A percentile compares a stretch with the other conserved stretches of the same genome.
phyloP scores from a whole-genome alignment of 257 asterid genomes.

The Asclepias syriaca region DNA sequence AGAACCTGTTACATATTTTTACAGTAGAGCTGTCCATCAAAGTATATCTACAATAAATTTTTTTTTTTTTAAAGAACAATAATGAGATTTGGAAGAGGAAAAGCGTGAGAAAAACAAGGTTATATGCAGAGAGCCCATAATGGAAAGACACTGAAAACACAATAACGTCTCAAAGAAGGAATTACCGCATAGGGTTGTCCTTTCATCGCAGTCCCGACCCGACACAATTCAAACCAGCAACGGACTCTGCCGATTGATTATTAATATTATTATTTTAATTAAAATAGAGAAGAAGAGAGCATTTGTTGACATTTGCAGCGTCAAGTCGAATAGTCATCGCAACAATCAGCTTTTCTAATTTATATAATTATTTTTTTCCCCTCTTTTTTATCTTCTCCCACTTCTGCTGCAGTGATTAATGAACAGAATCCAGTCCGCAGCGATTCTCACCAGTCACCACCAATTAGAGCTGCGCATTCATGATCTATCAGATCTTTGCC shows the following conservation, averaged over 20 bases:
- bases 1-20: no score
- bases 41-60: no score
- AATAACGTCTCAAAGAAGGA: slow-evolving; percentile 16
- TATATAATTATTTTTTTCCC: no score
- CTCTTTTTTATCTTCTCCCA: no score
- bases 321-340: slow-evolving; percentile 8
- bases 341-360: neutral
- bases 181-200: slow-evolving; percentile 25
- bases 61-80: no score
- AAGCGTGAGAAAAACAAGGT: neutral
- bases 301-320: neutral
- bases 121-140: neutral
- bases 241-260: no score
- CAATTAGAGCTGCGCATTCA: neutral
- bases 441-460: neutral
- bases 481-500: slow-evolving; percentile 1
- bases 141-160: slow-evolving; percentile 17
- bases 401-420: neutral
- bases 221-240: neutral
- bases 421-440: no score
- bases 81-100: no score
- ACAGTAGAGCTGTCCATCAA: no score
- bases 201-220: slow-evolving; percentile 1
- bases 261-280: no score
- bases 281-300: neutral